Conservation (phyloP, 1,139 yeast genomes). For the Debaryomyces nepalensis region DNA sequence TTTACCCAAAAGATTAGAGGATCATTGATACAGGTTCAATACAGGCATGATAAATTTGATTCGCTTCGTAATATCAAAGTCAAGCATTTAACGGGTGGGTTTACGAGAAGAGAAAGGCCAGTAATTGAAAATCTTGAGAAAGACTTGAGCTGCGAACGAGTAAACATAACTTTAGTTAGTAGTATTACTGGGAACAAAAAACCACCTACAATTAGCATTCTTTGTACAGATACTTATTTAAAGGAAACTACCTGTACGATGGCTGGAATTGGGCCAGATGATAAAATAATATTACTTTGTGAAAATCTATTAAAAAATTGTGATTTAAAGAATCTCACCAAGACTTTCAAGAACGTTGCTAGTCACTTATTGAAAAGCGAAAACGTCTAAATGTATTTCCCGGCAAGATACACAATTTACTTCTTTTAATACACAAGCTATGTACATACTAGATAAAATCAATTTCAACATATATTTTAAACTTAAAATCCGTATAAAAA, state of each 20-base stretch:
- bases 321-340: slow-evolving; percentile 22
- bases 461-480: slow-evolving; percentile 12
- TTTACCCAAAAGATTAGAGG: slow-evolving; percentile 26
- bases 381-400: slow-evolving; percentile 14
- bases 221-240: slow-evolving; percentile 24
- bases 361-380: slow-evolving; percentile 18
- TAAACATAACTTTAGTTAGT: slow-evolving; percentile 17
- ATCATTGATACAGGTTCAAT: slow-evolving; percentile 29
- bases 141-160: slow-evolving; percentile 33
- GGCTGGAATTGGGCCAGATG: slow-evolving; percentile 4
- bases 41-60: slow-evolving; percentile 37
- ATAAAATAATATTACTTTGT: slow-evolving; percentile 17
- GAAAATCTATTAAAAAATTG: slow-evolving; percentile 24
- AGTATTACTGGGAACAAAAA: slow-evolving; percentile 2
- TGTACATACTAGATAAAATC: slow-evolving; percentile 6
- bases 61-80: slow-evolving; percentile 20
- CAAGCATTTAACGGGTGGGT: slow-evolving; percentile 13
- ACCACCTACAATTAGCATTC: slow-evolving; percentile 23
- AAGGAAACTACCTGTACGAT: slow-evolving; percentile 19
- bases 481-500: slow-evolving; percentile 9
- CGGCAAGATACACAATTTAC: slow-evolving; percentile 5
- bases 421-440: slow-evolving; percentile 5
- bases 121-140: slow-evolving; percentile 23
- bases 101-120: slow-evolving; percentile 9
- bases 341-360: slow-evolving; percentile 24